phyloP scores from a whole-genome alignment of 2,329 filamentous ascomycete genomes.

The Cytospora mali region DNA sequence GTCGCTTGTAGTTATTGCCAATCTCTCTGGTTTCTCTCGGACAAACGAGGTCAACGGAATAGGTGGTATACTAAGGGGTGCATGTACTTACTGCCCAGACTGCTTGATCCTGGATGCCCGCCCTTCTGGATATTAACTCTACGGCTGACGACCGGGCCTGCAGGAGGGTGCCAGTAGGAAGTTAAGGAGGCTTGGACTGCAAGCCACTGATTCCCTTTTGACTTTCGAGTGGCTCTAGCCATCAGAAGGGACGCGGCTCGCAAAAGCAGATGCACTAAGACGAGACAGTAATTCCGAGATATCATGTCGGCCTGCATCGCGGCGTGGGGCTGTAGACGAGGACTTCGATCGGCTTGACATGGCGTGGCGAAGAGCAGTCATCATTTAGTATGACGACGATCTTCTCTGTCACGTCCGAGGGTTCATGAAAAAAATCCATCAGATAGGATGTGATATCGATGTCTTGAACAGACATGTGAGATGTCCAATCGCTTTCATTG shows the following conservation, averaged over 20 bases:
- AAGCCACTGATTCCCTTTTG: conserved; percentile 14
- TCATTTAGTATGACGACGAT: not conserved
- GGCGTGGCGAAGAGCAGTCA: conserved; percentile 10
- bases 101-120: conserved; percentile 14
- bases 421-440: not conserved
- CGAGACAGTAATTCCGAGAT: conserved; percentile 15
- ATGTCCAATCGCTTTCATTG: not conserved
- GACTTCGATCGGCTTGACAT: conserved; percentile 15
- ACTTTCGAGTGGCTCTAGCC: conserved; percentile 16
- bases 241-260: conserved; percentile 2
- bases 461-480: not conserved
- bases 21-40: conserved; percentile 20
- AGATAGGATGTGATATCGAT: not conserved
- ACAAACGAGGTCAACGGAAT: conserved; percentile 6
- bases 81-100: conserved; percentile 4
- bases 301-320: conserved; percentile 15
- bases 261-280: conserved; percentile 10
- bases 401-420: not conserved
- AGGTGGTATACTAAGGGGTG: conserved; percentile 4
- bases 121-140: not conserved
- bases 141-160: conserved; percentile 18
- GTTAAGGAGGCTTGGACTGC: conserved; percentile 8
- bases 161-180: conserved; percentile 19
- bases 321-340: conserved; percentile 7
- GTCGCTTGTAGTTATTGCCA: conserved; percentile 17